phyloP scores from a whole-genome alignment of 2,329 filamentous ascomycete species.

The Ophiostoma sp. region DNA sequence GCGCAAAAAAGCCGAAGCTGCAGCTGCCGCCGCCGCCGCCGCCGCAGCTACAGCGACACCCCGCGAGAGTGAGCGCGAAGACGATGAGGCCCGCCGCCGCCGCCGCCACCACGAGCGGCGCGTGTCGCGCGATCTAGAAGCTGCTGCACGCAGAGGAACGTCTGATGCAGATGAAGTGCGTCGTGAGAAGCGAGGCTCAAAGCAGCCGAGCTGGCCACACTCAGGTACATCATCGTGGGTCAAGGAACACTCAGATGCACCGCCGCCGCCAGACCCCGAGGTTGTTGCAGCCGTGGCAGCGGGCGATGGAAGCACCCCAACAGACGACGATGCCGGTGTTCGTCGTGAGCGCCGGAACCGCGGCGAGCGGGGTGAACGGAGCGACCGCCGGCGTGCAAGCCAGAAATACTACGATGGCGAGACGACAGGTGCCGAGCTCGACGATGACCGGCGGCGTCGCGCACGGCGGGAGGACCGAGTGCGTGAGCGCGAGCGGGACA shows the following conservation, averaged over 20 bases:
- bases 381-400: slow-evolving; percentile 44
- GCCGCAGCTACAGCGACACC: slow-evolving; percentile 28
- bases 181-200: slow-evolving; percentile 27
- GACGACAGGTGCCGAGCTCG: slow-evolving; percentile 31
- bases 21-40: slow-evolving; percentile 28
- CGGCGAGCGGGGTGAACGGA: slow-evolving; percentile 45
- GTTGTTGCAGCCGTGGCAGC: slow-evolving; percentile 32
- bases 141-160: slow-evolving; percentile 37
- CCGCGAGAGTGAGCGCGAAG: slow-evolving; percentile 36
- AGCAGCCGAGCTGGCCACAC: slow-evolving; percentile 51
- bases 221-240: slow-evolving; percentile 62
- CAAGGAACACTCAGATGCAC: slow-evolving; percentile 58
- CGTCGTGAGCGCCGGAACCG: slow-evolving; percentile 47
- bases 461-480: slow-evolving; percentile 32
- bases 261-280: slow-evolving; percentile 44
- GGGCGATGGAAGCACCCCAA: slow-evolving; percentile 32
- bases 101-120: slow-evolving; percentile 47
- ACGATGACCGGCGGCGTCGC: slow-evolving; percentile 31
- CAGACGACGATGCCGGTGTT: slow-evolving; percentile 43
- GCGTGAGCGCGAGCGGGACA: slow-evolving; percentile 18
- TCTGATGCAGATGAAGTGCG: slow-evolving; percentile 39
- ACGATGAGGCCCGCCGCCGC: slow-evolving; percentile 50
- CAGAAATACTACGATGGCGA: slow-evolving; percentile 39
- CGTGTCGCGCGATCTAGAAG: slow-evolving; percentile 40
- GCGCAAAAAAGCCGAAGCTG: slow-evolving; percentile 42